Evolutionary conservation across 495 filamentous ascomycete species (phyloP), one percentile per base, ranked within the genome.

Genomic region (Saxophila tyrrhenica): DNA sequence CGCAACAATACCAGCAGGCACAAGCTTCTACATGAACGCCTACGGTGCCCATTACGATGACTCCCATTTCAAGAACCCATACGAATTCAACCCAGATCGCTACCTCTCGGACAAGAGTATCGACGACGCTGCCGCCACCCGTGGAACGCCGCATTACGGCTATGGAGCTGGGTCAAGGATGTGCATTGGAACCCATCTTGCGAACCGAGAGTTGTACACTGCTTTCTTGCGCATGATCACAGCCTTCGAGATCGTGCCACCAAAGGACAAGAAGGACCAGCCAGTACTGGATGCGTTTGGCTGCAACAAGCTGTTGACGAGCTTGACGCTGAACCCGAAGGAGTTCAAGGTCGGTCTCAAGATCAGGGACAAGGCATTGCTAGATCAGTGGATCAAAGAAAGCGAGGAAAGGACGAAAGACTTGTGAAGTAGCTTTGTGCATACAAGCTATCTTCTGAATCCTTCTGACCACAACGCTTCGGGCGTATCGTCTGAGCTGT

Each of bases 141-240:
- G 75, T 0, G 81, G 83, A 1, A 86, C 82, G 7, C 79, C 80
- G 0, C 83, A 86, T 60, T 87, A 83, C 58, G 81, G 71, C 20
- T 86, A 84, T 60, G 83, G 83, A 9, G 82, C 83, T 1, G 82
- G 82, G 1, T 78, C 75, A n/a, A 73, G 82, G 23, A 84, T 85
- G 80, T 86, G 82, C 65, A 79, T 77, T n/a, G 82, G 82, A n/a
- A 79, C 75, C 1, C 80, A 85, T 51, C 68, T 85, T 2, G 82
- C 80, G 1, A 84, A 85, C 61, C 74, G 82, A 0, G 81, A 84
- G 62, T 70, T 85, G 11, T 85, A 78, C 64, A 83, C 80, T 2
- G 81, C 82, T 0, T 85, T 83, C 58, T 62, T 86, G 25, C 71
- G 83, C n/a, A 66, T 87, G 21, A 81, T 87, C 58, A 76, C 73